Conservation (phyloP, 179 eudicot genomes). For the Beta corolliflora region DNA sequence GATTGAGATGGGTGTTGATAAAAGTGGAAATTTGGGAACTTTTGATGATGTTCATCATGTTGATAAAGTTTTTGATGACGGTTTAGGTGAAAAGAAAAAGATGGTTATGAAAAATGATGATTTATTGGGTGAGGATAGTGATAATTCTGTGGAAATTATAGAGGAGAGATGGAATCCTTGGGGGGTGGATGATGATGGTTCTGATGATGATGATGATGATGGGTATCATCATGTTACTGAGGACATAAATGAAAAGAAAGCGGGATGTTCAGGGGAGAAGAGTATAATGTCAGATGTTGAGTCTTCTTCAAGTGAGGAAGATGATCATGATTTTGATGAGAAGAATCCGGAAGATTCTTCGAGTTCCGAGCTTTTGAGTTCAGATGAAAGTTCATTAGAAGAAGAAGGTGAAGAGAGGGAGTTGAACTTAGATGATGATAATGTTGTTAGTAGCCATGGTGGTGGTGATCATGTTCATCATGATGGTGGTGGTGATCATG, state of each 20-base stretch:
- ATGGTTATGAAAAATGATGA: not conserved
- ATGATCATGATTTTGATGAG: conserved; percentile 11
- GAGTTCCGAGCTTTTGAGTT: not conserved
- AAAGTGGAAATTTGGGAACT: too few relatives aligned
- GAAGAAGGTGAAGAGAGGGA: not conserved
- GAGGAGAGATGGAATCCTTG: conserved; percentile 22
- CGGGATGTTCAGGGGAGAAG: not conserved
- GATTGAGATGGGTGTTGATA: too few relatives aligned
- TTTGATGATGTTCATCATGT: not conserved
- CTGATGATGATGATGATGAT: not conserved
- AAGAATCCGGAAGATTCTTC: conserved; percentile 1
- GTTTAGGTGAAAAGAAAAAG: not conserved
- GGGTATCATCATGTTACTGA: not conserved
- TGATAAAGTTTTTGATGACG: not conserved
- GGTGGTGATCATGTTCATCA: too few relatives aligned
- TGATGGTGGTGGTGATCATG: too few relatives aligned
- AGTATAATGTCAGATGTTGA: not conserved
- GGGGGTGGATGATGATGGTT: not conserved
- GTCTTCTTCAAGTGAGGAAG: conserved; percentile 23
- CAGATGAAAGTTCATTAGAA: not conserved
- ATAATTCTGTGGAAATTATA: conserved; percentile 27
- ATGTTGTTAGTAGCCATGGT: too few relatives aligned
- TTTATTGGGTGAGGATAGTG: conserved; percentile 8
- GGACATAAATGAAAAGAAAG: not conserved
- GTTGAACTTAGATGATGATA: not conserved